Evolutionary conservation across 495 filamentous ascomycete species (phyloP), one percentile per base, ranked within the genome.

Genomic region (Daldinia loculata): DNA sequence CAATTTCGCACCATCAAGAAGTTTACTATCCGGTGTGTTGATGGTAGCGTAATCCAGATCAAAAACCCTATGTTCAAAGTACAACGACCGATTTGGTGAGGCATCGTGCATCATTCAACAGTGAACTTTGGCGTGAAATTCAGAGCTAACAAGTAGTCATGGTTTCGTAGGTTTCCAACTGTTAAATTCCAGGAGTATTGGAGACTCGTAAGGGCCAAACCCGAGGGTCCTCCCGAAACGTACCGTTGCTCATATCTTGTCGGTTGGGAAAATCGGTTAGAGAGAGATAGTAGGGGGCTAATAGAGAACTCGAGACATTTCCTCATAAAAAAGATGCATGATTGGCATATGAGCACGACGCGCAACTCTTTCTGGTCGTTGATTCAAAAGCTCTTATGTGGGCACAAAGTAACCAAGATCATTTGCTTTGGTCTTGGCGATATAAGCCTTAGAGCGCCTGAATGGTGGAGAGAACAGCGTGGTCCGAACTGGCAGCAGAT

Each of bases 351-450:
- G 2, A 68, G 43, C 22, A n/a, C 3, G 8, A 57, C 58, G 24
- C 53, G 32, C 52, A 24, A 39, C 12, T 51, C 48, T 1, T 63
- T 69, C 15, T 59, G 15, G 74, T 48, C 71, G 51, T 70, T 78
- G 34, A 67, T 82, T 61, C 63, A 69, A 61, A 64, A 75, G 67
- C 12, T 75, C 61, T 63, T 80, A 36, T 56, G 63, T 66, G 74
- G 56, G 76, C 43, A 64, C 38, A 79, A 58, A 41, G 72, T 77
- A 63, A 80, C 76, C 51, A 80, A 82, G 59, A 67, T 82, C 66
- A 59, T 82, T 39, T 81, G 80, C 67, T 82, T 81, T 45, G 78
- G 78, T 48, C 70, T 82, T 52, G 78, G 80, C 67, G 76, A 82
- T 60, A 72, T 76, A 59, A 67, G 45, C 61, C 61, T 73, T 52